phyloP scores from a whole-genome alignment of 169 alveolate genomes.

The Perkinsus olseni region DNA sequence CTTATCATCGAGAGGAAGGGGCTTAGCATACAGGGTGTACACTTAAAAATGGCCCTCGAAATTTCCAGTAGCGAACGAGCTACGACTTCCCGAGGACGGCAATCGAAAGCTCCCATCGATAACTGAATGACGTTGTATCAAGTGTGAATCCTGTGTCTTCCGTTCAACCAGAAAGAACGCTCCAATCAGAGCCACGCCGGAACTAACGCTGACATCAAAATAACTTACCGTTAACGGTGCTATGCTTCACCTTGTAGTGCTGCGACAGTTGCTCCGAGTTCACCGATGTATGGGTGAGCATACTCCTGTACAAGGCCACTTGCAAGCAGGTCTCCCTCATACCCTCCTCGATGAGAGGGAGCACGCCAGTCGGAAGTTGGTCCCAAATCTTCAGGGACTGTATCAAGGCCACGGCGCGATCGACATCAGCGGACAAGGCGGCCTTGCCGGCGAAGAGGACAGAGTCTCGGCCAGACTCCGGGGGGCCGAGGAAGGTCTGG shows the following conservation, averaged over 20 bases:
- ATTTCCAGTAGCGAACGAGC: too few relatives aligned
- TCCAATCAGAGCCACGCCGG: too few relatives aligned
- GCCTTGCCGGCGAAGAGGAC: constrained; percentile 74
- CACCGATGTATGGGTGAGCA: neutral
- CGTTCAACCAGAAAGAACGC: too few relatives aligned
- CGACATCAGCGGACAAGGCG: neutral
- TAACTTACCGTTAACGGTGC: neutral
- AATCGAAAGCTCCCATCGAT: too few relatives aligned
- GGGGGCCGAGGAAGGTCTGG: constrained; percentile 82
- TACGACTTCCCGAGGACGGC: too few relatives aligned
- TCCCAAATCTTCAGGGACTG: neutral
- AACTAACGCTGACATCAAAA: too few relatives aligned
- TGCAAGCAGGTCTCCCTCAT: neutral
- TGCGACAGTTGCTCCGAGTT: neutral
- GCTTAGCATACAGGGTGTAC: too few relatives aligned
- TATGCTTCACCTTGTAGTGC: neutral
- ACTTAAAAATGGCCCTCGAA: too few relatives aligned
- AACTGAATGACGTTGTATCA: too few relatives aligned
- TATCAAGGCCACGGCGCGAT: neutral
- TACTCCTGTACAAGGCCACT: neutral
- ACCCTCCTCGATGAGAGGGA: neutral
- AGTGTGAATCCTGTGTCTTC: too few relatives aligned
- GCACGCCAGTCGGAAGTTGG: neutral
- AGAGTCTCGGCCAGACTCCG: constrained; percentile 81
- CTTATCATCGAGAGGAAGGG: neutral